Evolutionary conservation across 1,284 basidiomycete genomes (phyloP), one percentile per base, ranked within the genome.

Genomic region (Ustilago sp.): DNA sequence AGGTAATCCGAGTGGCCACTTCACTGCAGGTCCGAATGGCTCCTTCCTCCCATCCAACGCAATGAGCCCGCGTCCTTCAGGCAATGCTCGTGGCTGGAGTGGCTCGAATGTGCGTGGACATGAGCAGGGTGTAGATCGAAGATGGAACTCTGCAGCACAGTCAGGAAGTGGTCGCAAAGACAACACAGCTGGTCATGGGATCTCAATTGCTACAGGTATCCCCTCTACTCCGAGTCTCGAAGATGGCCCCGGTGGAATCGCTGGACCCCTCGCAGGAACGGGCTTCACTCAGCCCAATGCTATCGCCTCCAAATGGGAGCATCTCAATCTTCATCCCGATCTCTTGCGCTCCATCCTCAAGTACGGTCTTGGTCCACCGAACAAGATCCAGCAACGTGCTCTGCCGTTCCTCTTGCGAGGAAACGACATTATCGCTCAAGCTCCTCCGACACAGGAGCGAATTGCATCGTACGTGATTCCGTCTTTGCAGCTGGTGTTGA

Each of bases 341-440:
- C 88, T 99, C 34, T 89, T 97, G 79, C 90, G 94, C 59, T 94
- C 94, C 13, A 89, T 99, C 70, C 92, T 90, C 75, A 95, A 95
- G 87, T 98, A 98, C 85, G 96, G 95, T 93, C 95, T 84, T 86
- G 96, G 96, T 0, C 96, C 96, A 5, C 96, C 96, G 6, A 98
- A 98, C 87, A 99, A 98, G 89, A 97, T 98, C 74, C 96, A 99
- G 87, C 94, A 96, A 85, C 91, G 95, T 62, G 95, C 96, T 47
- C 89, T 99, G 63, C 96, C 96, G 1, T 98, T 97, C 87, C 91
- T 99, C 71, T 89, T 98, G 56, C 91, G 93, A 67, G 93, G 94
- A 9, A 91, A 93, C 50, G 97, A 99, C 82, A 96, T 98, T 81
- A 98, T 99, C 79, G 95, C 95, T 7, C 96, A 99, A 87, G 96